Evolutionary conservation across 352 stramenopile species (phyloP).

Genomic region (Pythium graminicola): DNA sequence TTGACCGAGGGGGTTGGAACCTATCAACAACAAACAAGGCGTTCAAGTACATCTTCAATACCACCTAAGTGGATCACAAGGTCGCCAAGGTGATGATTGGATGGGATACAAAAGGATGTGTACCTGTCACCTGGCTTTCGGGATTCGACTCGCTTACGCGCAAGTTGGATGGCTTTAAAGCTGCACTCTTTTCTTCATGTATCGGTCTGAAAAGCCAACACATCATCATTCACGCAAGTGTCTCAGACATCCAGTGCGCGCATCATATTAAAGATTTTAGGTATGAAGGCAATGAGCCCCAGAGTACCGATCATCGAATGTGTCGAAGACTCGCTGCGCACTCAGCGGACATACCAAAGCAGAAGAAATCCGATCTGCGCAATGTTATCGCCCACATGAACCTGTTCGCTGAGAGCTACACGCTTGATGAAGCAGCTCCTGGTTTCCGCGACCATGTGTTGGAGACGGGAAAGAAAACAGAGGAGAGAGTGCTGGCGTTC

Average conservation of each 20-base stretch:
- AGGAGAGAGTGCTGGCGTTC: neutral
- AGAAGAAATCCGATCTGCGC: neutral
- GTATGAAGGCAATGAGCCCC: too few relatives aligned
- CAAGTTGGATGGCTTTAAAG: neutral
- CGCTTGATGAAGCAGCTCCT: neutral
- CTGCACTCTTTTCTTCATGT: neutral
- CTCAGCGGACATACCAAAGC: too few relatives aligned
- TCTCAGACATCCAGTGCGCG: neutral
- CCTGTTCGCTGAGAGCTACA: neutral
- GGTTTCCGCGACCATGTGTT: neutral
- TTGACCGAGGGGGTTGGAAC: slow-evolving; percentile 26
- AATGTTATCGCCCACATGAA: neutral
- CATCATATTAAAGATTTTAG: slow-evolving; percentile 2
- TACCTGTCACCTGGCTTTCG: neutral
- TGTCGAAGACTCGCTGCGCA: too few relatives aligned
- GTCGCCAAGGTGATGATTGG: slow-evolving; percentile 25
- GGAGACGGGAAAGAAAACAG: neutral
- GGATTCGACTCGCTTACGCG: neutral
- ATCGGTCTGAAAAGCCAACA: neutral
- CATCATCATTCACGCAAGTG: neutral
- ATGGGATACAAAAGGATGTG: neutral
- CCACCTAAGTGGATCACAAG: slow-evolving; percentile 23
- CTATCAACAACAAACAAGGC: slow-evolving; percentile 24
- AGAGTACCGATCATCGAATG: neutral
- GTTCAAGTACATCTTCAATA: slow-evolving; percentile 31